phyloP scores from a whole-genome alignment of 2,329 filamentous ascomycete genomes.

The Pyricularia sp. region DNA sequence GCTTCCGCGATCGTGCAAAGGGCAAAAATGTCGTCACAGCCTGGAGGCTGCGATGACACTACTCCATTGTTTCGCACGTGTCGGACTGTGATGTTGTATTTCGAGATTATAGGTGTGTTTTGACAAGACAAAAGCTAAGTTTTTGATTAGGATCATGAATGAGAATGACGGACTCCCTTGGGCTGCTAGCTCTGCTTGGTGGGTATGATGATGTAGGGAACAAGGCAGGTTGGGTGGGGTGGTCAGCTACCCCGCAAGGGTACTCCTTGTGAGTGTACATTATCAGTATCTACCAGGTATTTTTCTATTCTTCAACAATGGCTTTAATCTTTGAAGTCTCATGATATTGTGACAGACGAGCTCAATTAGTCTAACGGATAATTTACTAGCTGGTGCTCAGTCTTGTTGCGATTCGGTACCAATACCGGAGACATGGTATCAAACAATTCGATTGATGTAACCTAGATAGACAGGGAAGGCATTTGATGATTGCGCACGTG shows the following conservation, averaged over 20 bases:
- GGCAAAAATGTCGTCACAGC: conserved; percentile 36
- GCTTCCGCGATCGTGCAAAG: neutral
- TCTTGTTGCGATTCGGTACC: neutral
- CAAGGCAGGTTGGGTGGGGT: neutral
- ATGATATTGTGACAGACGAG: neutral
- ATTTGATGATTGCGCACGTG: neutral
- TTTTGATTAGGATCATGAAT: neutral
- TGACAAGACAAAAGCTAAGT: neutral
- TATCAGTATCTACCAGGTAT: neutral
- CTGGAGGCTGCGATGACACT: conserved; percentile 30
- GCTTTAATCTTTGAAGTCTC: neutral
- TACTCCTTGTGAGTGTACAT: neutral
- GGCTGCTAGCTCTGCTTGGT: neutral
- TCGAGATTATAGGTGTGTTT: neutral
- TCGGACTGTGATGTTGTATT: neutral
- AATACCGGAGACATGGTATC: neutral
- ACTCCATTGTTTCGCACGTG: conserved; percentile 21
- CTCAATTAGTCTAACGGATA: neutral
- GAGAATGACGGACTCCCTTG: neutral
- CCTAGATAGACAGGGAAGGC: neutral
- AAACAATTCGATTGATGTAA: neutral
- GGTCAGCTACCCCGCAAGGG: neutral
- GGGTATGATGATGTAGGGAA: neutral
- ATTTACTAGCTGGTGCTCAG: neutral
- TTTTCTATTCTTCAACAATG: neutral